Conservation (phyloP, 495 filamentous ascomycete species). For the Filosporella fistucella region DNA sequence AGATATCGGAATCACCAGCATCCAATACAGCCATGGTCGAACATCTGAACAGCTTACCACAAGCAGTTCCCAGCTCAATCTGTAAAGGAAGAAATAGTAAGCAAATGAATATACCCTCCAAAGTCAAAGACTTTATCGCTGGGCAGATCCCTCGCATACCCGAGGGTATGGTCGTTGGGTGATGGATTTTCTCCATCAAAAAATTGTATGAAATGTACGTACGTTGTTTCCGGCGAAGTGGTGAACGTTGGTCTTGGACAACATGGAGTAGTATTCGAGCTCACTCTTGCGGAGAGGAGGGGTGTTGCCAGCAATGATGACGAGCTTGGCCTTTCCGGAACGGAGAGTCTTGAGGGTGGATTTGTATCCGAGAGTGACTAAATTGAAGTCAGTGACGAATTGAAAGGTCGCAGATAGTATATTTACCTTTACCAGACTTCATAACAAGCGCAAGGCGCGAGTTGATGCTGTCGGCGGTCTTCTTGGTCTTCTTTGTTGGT, state of each 20-base stretch:
- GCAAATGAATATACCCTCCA: constrained; percentile 68
- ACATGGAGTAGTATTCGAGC: constrained; percentile 88
- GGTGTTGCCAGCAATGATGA: constrained; percentile 88
- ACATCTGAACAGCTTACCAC: constrained; percentile 87
- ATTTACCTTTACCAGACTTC: constrained; percentile 85
- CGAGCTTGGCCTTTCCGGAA: constrained; percentile 73
- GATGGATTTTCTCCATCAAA: constrained; percentile 16
- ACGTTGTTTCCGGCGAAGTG: constrained; percentile 98
- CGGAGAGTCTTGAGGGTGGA: constrained; percentile 94
- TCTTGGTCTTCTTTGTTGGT: constrained; percentile 86
- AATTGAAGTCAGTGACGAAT: constrained; percentile 5
- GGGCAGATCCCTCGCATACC: constrained; percentile 43
- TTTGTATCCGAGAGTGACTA: constrained; percentile 87
- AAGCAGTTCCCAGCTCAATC: constrained; percentile 95
- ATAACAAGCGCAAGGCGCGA: constrained; percentile 83
- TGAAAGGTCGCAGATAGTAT: constrained; percentile 1
- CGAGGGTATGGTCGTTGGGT: constrained; percentile 14
- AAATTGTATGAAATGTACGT: constrained; percentile 39
- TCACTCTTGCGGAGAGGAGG: constrained; percentile 94
- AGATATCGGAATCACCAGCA: constrained; percentile 97
- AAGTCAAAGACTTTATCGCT: constrained; percentile 83
- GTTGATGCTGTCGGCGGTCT: constrained; percentile 87
- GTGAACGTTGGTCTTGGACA: constrained; percentile 89
- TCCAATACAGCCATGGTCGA: constrained; percentile 93
- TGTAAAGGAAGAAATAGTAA: constrained; percentile 46